Evolutionary conservation across 495 filamentous ascomycete genomes (phyloP), one percentile per base, ranked within the genome.

Genomic region (Mytilinidion resinicola): DNA sequence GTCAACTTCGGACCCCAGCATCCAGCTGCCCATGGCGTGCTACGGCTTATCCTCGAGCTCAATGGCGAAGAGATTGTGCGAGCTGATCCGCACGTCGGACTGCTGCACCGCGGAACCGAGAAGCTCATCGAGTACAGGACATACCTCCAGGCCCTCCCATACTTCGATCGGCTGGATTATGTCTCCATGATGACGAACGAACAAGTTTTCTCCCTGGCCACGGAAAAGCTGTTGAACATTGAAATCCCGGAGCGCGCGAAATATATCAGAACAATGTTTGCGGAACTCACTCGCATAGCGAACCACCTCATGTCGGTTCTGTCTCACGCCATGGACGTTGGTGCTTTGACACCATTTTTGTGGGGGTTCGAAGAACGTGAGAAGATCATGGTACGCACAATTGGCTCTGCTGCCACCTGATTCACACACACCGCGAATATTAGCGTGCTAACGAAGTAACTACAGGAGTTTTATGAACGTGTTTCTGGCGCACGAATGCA

Each of bases 161-260:
- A 99, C 77, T 99, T 99, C 70, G 95, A 99, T 77, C 88, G 95
- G 60, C 77, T 99, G 72, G 95, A 99, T 73, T 99, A 99, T 73
- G 92, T 96, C 56, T 96, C 90, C 71, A 99, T 99, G 95, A 98
- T 97, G 93, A 97, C 93, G 61, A 96, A 96, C 74, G 95, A 99
- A 80, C 95, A 99, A 76, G 96, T 92, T 67, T 99, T 86, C 72
- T 82, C 90, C 11, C 78, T 99, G 53, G 95, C 89, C 37, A 91
- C 96, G 53, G 95, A 99, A 80, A 99, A 97, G 83, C 80, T 99
- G 51, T 75, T 99, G 67, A 99, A 99, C 76, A 80, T 99, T 65
- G 95, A 99, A 69, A 89, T 99, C 65, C 95, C 95, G 30, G 87
- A 90, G 48, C 80, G 95, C 60, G 95, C 95, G 56, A 99, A 99